These are phyloP conservation scores for Syzygium aromaticum DNA, from an alignment of 345 rosid genomes.

Conservation along the genomic window DNA sequence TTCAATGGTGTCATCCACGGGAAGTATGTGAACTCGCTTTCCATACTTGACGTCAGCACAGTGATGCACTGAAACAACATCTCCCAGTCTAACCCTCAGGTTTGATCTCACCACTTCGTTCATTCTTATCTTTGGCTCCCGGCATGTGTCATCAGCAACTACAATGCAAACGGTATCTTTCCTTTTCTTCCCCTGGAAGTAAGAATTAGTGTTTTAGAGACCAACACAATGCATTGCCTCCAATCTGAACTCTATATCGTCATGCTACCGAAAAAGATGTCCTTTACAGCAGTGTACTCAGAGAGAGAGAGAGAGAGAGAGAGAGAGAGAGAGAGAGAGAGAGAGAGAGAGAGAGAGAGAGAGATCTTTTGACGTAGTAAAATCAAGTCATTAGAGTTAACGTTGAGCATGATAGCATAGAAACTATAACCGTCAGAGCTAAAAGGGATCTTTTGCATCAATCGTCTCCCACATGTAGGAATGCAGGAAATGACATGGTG, in stretches of 20 bases:
- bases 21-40: slow-evolving; percentile 89
- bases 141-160: slow-evolving; percentile 72
- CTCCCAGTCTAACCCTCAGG: slow-evolving; percentile 86
- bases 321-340: too few species aligned
- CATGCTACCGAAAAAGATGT: not conserved
- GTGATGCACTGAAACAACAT: slow-evolving; percentile 82
- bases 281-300: not conserved
- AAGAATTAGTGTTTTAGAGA: not conserved
- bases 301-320: too few species aligned
- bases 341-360: not conserved
- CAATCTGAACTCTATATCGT: not conserved
- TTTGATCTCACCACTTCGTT: slow-evolving; percentile 82
- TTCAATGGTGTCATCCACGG: slow-evolving; percentile 82
- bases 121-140: slow-evolving; percentile 78
- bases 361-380: not conserved
- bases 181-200: slow-evolving; percentile 69
- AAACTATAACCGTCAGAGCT: not conserved
- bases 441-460: not conserved
- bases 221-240: not conserved
- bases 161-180: slow-evolving; percentile 79
- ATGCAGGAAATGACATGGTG: not conserved
- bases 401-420: not conserved
- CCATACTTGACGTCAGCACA: slow-evolving; percentile 93
- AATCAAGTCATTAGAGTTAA: not conserved
- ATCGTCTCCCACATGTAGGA: not conserved